Conservation (phyloP, 2,329 filamentous ascomycete species). For the Verticillium tricorpus region DNA sequence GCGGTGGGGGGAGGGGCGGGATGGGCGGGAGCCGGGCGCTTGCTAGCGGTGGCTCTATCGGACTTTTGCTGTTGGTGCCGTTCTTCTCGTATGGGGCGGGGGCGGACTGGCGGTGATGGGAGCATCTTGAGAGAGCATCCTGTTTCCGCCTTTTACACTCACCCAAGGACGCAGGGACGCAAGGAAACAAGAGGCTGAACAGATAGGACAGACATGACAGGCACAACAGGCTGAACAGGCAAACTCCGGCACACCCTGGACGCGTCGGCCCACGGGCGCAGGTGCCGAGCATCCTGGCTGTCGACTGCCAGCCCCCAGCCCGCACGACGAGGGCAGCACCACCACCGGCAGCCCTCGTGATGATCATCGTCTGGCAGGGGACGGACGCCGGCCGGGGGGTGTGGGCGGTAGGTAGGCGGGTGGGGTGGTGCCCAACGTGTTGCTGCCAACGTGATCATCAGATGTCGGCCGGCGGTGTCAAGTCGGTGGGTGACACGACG, state of each 20-base stretch:
- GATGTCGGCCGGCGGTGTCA: too few relatives aligned
- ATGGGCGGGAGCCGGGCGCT: not conserved
- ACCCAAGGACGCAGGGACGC: too few relatives aligned
- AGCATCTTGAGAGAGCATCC: too few relatives aligned
- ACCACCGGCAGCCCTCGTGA: not conserved
- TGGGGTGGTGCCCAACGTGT: not conserved
- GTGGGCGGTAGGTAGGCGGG: not conserved
- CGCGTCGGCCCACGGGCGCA: not conserved
- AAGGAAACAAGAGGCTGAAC: too few relatives aligned
- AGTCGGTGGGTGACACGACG: too few relatives aligned
- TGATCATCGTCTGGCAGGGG: not conserved
- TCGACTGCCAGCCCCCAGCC: not conserved
- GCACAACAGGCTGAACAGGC: not conserved
- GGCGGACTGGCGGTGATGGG: not conserved
- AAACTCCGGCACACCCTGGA: not conserved
- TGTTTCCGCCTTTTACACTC: too few relatives aligned
- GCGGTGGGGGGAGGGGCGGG: not conserved
- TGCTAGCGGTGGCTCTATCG: not conserved
- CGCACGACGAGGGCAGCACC: too few relatives aligned
- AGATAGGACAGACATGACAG: too few relatives aligned
- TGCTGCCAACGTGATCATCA: too few relatives aligned
- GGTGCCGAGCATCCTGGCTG: not conserved
- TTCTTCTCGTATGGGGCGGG: too few relatives aligned
- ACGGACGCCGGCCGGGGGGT: not conserved
- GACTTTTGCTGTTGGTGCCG: not conserved